Evolutionary conservation across 1,139 yeast genomes (phyloP).

Genomic region (Hansenula anomala): DNA sequence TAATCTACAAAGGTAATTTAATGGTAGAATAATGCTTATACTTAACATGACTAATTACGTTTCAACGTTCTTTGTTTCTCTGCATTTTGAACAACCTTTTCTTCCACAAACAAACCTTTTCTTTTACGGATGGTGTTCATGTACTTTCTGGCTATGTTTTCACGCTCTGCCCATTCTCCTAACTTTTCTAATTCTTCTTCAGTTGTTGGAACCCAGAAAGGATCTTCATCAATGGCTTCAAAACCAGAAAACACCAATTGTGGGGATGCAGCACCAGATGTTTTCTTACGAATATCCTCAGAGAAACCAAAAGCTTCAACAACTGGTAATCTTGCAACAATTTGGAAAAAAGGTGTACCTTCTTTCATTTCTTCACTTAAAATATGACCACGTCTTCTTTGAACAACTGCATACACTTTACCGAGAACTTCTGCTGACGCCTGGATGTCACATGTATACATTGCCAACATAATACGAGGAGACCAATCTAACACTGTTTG

Average conservation of each 20-base stretch:
- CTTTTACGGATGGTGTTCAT: conserved; percentile 79
- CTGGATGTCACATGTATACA: conserved; percentile 92
- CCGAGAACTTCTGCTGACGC: conserved; percentile 94
- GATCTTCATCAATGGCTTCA: conserved; percentile 84
- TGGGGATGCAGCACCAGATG: conserved; percentile 97
- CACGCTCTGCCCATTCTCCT: conserved; percentile 91
- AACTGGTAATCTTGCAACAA: conserved; percentile 84
- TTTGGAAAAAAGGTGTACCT: conserved; percentile 93
- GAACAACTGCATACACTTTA: conserved; percentile 91
- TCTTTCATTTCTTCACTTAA: conserved; percentile 94
- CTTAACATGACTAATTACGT: conserved; percentile 28
- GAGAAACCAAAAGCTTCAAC: conserved; percentile 96
- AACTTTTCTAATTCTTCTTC: conserved; percentile 92
- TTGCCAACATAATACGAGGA: conserved; percentile 86
- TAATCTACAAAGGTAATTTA: no score
- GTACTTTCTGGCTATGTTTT: conserved; percentile 81
- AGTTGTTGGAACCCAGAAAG: conserved; percentile 99
- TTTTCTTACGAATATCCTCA: conserved; percentile 87
- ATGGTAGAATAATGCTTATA: no score
- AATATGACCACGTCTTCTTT: conserved; percentile 79
- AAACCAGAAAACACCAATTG: conserved; percentile 89
- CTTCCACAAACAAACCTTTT: conserved; percentile 87
- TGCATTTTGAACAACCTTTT: conserved; percentile 84
- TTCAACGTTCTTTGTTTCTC: conserved; percentile 89
- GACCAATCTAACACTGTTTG: conserved; percentile 71